Conservation (phyloP, 2,329 filamentous ascomycete genomes). For the Claviceps citrina region DNA sequence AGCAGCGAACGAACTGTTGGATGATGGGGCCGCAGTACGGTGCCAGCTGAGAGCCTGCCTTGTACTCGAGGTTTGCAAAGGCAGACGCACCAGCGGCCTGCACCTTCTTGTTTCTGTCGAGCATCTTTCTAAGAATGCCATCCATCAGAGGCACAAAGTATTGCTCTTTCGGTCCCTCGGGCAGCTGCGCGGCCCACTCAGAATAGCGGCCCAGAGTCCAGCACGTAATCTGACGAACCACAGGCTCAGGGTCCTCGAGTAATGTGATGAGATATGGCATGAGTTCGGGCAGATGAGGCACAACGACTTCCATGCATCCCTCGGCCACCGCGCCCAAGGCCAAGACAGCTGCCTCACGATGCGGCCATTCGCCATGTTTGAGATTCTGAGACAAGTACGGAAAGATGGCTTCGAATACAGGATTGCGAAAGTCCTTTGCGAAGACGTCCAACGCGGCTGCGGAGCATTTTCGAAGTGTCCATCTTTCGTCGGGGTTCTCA, state of each 20-base stretch:
- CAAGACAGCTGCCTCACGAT: slow-evolving; percentile 84
- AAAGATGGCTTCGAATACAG: slow-evolving; percentile 81
- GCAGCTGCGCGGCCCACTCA: slow-evolving; percentile 69
- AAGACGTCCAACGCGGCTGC: slow-evolving; percentile 91
- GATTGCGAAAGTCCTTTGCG: slow-evolving; percentile 72
- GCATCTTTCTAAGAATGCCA: slow-evolving; percentile 82
- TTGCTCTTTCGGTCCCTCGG: slow-evolving; percentile 50
- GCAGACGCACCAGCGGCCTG: slow-evolving; percentile 92
- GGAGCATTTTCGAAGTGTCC: slow-evolving; percentile 94
- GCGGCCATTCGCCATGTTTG: slow-evolving; percentile 76
- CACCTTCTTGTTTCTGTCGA: slow-evolving; percentile 94
- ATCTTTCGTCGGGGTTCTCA: slow-evolving; percentile 77
- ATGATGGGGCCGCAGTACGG: slow-evolving; percentile 85
- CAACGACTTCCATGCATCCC: slow-evolving; percentile 79
- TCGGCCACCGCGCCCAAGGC: slow-evolving; percentile 90
- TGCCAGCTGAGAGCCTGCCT: slow-evolving; percentile 63
- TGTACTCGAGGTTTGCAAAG: slow-evolving; percentile 91
- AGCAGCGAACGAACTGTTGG: slow-evolving; percentile 82
- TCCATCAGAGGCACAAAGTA: slow-evolving; percentile 97
- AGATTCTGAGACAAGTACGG: slow-evolving; percentile 86
- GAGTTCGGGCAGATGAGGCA: slow-evolving; percentile 77
- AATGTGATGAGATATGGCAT: slow-evolving; percentile 81
- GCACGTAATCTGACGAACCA: slow-evolving; percentile 92
- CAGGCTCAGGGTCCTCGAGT: slow-evolving; percentile 69
- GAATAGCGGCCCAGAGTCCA: slow-evolving; percentile 95